Evolutionary conservation across 331 rosid genomes (phyloP), one percentile per base, ranked within the genome.

Genomic region (Telfairia occidentalis): DNA sequence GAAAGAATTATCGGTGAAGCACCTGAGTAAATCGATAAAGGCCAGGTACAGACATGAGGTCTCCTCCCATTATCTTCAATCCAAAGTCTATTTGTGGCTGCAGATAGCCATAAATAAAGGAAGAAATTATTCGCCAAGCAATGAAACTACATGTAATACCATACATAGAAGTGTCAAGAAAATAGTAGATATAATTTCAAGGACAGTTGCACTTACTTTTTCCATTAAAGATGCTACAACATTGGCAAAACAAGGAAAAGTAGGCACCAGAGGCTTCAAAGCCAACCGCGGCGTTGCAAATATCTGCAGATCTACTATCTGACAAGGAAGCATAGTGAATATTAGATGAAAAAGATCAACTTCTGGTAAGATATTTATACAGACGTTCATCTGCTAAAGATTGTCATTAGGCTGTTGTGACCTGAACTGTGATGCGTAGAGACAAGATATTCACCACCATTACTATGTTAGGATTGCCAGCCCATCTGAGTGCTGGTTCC

Each of bases 71-170:
- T 79, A 95, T 60, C 49, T 83, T 83, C 86, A 90, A 38, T 61
- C 99, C 99, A 49, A 95, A 95, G 79, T 95, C 99, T 64, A 95
- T 85, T 65, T 87, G 88, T 29, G 99, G 99, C 99, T 95, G 90
- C 78, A 78, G 26, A 78, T 61, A 73, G 40, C 74, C 76, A 64
- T 79, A 13, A 52, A 55, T 76, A 18, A 57, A 38, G 55, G 43
- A 59, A 46, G 24, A 74, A 74, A 66, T 80, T 67, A 75, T 53
- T 55, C 11, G 42, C 70, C 5, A 76, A 77, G 10, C 15, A 19
- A 50, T 37, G 74, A 9, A 43, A 65, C 64, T 2, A 48, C 32
- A 52, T 13, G 58, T 38, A 19, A 80, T 76, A 57, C 49, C 34
- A 21, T 40, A 69, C 55, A 74, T 73, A 50, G 59, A 52, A 66